Conservation (phyloP, 1,284 basidiomycete genomes). For the Rhodotorula sp. region DNA sequence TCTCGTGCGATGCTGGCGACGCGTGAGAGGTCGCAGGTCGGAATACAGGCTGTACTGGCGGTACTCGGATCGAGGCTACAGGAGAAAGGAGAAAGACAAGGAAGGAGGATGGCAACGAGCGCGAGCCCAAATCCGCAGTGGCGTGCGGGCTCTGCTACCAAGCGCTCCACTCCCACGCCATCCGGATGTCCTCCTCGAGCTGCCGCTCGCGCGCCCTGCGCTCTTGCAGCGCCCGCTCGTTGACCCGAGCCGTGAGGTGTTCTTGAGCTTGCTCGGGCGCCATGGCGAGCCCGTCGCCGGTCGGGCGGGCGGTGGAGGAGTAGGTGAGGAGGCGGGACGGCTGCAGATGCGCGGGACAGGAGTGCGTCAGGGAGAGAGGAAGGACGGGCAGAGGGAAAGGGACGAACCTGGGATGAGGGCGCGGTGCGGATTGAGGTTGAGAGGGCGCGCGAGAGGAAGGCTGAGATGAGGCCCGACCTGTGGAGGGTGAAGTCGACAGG, state of each 20-base stretch:
- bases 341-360: not conserved
- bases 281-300: not conserved
- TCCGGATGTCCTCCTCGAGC: not conserved
- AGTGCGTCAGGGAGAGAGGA: too few relatives aligned
- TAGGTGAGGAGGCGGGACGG: conserved; percentile 3
- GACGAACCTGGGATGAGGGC: not conserved
- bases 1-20: too few relatives aligned
- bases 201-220: not conserved
- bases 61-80: too few relatives aligned
- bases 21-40: too few relatives aligned
- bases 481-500: too few relatives aligned
- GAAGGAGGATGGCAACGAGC: too few relatives aligned
- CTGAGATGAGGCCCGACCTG: conserved; percentile 7
- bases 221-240: too few relatives aligned
- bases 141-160: not conserved
- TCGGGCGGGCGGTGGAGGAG: not conserved
- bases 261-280: not conserved
- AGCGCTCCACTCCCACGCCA: conserved; percentile 5
- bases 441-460: conserved; percentile 6
- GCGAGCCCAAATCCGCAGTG: too few relatives aligned
- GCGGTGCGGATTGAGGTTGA: not conserved
- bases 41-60: too few relatives aligned
- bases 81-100: too few relatives aligned
- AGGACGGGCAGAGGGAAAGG: not conserved
- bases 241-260: not conserved